Conservation (phyloP, 2,329 filamentous ascomycete genomes). For the Beauveria sp. region DNA sequence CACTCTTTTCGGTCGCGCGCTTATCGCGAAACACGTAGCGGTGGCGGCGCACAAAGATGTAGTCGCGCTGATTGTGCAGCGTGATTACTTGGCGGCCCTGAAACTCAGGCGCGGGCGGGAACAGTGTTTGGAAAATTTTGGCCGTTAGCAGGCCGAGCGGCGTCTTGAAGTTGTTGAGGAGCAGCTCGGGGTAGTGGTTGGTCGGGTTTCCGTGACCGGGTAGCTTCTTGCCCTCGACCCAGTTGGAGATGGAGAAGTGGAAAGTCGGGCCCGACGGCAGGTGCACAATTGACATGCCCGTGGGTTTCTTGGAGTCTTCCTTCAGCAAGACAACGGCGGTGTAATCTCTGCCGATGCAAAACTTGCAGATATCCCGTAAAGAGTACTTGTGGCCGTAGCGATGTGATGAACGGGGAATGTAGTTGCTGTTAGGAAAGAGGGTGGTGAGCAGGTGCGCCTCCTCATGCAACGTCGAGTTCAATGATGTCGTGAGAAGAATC, state of each 20-base stretch:
- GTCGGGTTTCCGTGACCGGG: slow-evolving; percentile 86
- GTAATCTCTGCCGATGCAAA: slow-evolving; percentile 74
- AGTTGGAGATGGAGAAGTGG: slow-evolving; percentile 86
- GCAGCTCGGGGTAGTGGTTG: slow-evolving; percentile 81
- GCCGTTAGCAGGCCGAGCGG: slow-evolving; percentile 84
- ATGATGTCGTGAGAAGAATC: slow-evolving; percentile 82
- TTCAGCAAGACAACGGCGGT: slow-evolving; percentile 79
- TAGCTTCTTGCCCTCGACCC: slow-evolving; percentile 79
- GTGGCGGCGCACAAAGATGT: slow-evolving; percentile 86
- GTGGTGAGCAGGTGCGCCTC: slow-evolving; percentile 71
- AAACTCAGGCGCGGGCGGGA: slow-evolving; percentile 72
- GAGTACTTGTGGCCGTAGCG: slow-evolving; percentile 86
- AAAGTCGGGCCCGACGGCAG: slow-evolving; percentile 83
- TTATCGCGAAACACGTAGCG: slow-evolving; percentile 92
- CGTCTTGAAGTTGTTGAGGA: slow-evolving; percentile 92
- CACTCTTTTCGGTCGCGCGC: slow-evolving; percentile 75
- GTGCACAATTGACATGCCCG: slow-evolving; percentile 75
- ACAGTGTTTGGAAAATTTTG: slow-evolving; percentile 58
- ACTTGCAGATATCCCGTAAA: slow-evolving; percentile 80
- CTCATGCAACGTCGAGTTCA: slow-evolving; percentile 81
- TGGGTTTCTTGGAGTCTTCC: slow-evolving; percentile 81
- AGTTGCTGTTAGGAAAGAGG: slow-evolving; percentile 79
- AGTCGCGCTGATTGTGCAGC: slow-evolving; percentile 90
- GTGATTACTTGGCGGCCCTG: slow-evolving; percentile 85
- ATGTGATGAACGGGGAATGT: slow-evolving; percentile 80